These are phyloP conservation scores for Colletotrichum lentis DNA, from an alignment of 2,329 filamentous ascomycete species.

Conservation along the genomic window DNA sequence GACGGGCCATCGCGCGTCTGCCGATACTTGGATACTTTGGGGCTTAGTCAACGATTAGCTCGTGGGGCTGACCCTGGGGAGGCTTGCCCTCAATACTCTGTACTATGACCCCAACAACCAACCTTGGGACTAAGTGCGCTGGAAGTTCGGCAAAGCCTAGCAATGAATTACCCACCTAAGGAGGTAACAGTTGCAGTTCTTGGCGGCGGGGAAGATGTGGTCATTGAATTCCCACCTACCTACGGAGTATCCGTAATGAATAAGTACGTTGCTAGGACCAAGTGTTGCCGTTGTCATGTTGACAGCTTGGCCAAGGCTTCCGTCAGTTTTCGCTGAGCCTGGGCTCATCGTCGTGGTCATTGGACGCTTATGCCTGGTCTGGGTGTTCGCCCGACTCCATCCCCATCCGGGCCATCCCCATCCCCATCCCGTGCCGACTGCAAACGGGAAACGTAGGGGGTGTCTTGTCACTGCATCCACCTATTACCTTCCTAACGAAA, in stretches of 20 bases:
- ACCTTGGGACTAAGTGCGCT: neutral
- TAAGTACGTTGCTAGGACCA: too few relatives aligned
- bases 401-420: neutral
- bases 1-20: neutral
- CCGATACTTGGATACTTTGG: conserved; percentile 11
- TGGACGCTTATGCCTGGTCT: neutral
- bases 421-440: conserved; percentile 4
- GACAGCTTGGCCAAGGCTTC: neutral
- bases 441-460: conserved; percentile 25
- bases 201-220: too few relatives aligned
- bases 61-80: conserved; percentile 20
- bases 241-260: too few relatives aligned
- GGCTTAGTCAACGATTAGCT: conserved; percentile 29
- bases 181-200: too few relatives aligned
- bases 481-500: conserved; percentile 16
- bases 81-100: neutral
- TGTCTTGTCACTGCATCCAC: conserved; percentile 21
- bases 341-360: neutral
- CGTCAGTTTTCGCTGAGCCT: conserved; percentile 13
- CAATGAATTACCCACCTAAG: neutral
- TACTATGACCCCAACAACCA: conserved; percentile 2
- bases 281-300: neutral
- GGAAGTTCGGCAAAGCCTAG: neutral
- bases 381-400: neutral
- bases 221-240: too few relatives aligned